Evolutionary conservation across 495 filamentous ascomycete species (phyloP).

Genomic region (Penicillium canariense): DNA sequence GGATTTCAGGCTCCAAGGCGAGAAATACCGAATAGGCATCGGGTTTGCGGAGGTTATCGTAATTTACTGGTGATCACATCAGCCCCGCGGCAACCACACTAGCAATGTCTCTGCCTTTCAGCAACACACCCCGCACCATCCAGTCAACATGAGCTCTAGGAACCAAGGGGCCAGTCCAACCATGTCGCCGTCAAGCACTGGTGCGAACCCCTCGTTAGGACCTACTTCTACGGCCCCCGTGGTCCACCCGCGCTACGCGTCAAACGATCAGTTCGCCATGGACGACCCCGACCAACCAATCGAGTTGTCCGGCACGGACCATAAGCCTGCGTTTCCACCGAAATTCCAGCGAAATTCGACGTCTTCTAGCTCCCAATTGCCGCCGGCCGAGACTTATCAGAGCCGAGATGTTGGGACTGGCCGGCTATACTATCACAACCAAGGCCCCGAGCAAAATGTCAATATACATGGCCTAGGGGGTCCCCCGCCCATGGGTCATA

Average conservation of each 20-base stretch:
- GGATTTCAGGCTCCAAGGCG: no score
- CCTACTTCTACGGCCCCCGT: background rate
- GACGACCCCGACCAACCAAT: constrained; percentile 1
- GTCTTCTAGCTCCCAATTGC: background rate
- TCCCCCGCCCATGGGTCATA: background rate
- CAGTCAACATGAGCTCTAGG: background rate
- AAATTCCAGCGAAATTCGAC: background rate
- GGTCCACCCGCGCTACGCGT: background rate
- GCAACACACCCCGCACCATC: constrained; percentile 3
- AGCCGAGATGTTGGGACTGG: background rate
- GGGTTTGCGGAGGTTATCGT: no score
- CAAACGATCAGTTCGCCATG: background rate
- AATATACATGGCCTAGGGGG: no score
- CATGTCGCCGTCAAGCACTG: constrained; percentile 1
- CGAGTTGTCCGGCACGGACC: constrained; percentile 1
- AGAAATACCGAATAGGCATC: no score
- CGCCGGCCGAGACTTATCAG: background rate
- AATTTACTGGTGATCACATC: no score
- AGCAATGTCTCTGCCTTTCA: no score
- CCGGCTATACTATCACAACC: background rate
- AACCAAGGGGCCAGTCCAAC: background rate
- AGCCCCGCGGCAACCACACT: background rate
- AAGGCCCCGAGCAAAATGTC: background rate
- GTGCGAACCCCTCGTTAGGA: background rate
- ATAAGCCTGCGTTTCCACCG: constrained; percentile 2